Conservation (phyloP, 106 monocot genomes). For the Acorus calamus region DNA sequence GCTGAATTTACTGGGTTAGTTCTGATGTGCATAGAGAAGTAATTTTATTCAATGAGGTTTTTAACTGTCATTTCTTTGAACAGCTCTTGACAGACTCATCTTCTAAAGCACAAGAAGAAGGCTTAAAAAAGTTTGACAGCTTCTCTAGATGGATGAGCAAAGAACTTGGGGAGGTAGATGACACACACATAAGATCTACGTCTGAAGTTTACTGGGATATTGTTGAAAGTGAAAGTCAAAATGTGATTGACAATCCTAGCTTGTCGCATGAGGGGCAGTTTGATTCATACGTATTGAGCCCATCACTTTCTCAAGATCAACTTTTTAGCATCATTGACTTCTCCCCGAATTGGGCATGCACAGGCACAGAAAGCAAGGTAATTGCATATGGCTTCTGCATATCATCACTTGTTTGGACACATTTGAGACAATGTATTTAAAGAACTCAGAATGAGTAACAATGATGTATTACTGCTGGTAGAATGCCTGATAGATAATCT, state of each 20-base stretch:
- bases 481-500: too few species aligned
- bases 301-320: slow-evolving; percentile 67
- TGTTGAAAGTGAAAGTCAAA: slow-evolving; percentile 32
- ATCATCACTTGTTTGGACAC: neutral
- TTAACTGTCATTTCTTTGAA: too few species aligned
- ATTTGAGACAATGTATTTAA: too few species aligned
- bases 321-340: slow-evolving; percentile 78
- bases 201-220: slow-evolving; percentile 51
- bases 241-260: slow-evolving; percentile 43
- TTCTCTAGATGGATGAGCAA: slow-evolving; percentile 93
- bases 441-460: too few species aligned
- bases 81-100: neutral
- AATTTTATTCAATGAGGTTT: too few species aligned
- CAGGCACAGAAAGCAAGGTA: slow-evolving; percentile 49
- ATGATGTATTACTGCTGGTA: too few species aligned
- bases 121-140: slow-evolving; percentile 85
- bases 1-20: too few species aligned
- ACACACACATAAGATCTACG: slow-evolving; percentile 38
- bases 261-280: slow-evolving; percentile 40
- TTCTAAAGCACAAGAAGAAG: slow-evolving; percentile 64
- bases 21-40: too few species aligned
- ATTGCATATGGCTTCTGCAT: neutral
- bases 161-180: slow-evolving; percentile 78
- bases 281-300: slow-evolving; percentile 49
- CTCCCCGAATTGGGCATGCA: slow-evolving; percentile 60